Conservation (phyloP, 2,329 filamentous ascomycete genomes). For the Phyllosticta citriasiana region DNA sequence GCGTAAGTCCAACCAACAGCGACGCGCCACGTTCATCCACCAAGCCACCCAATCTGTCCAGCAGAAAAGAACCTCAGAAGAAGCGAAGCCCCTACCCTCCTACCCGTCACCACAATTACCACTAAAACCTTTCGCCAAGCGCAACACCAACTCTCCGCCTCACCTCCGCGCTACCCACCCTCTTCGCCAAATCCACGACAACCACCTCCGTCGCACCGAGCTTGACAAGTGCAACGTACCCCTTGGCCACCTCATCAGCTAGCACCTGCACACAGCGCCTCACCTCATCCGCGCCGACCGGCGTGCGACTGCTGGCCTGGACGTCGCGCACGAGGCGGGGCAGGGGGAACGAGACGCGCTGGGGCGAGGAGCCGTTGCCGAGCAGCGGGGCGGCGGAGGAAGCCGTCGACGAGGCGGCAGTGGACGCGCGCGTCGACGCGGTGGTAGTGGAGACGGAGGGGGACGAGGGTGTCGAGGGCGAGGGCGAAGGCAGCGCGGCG, state of each 20-base stretch:
- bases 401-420: background rate
- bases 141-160: conserved; percentile 20
- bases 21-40: too few relatives aligned
- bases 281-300: conserved; percentile 36
- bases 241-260: conserved; percentile 33
- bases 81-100: background rate
- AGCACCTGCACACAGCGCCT: conserved; percentile 34
- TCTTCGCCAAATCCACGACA: conserved; percentile 26
- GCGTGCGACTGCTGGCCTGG: conserved; percentile 36
- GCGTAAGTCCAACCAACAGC: too few relatives aligned
- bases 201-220: conserved; percentile 34
- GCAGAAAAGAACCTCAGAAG: background rate
- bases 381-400: background rate
- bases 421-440: background rate
- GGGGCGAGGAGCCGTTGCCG: conserved; percentile 18
- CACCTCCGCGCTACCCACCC: conserved; percentile 24
- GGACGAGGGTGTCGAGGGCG: background rate
- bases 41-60: background rate
- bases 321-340: conserved; percentile 32
- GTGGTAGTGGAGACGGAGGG: background rate
- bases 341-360: conserved; percentile 36
- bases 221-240: conserved; percentile 31
- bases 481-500: background rate
- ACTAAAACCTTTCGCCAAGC: background rate
- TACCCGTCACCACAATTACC: too few relatives aligned